Evolutionary conservation across 495 filamentous ascomycete species (phyloP).

Genomic region (Coniosporium apollinis): DNA sequence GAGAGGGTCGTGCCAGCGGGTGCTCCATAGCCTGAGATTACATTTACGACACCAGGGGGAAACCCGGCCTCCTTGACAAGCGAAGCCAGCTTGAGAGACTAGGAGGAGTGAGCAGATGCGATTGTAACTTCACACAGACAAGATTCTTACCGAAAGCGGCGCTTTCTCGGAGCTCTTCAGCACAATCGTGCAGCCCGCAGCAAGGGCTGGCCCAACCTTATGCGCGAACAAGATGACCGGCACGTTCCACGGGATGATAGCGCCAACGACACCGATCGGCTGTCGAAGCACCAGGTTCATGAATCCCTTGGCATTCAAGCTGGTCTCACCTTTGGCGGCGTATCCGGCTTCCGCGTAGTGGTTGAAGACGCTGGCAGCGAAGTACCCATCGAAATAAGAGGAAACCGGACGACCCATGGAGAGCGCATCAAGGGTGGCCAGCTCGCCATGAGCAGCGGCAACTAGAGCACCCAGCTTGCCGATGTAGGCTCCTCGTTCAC

Average conservation of each 20-base stretch:
- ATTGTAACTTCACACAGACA: too few species aligned
- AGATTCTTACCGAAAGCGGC: constrained; percentile 16
- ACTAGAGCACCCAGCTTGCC: constrained; percentile 37
- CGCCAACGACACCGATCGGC: constrained; percentile 22
- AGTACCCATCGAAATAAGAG: constrained; percentile 21
- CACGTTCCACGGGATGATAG: constrained; percentile 26
- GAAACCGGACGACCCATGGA: constrained; percentile 32
- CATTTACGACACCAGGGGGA: constrained; percentile 23
- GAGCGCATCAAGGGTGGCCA: constrained; percentile 36
- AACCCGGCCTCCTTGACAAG: constrained; percentile 22
- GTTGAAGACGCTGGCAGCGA: constrained; percentile 9
- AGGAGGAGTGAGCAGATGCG: too few species aligned
- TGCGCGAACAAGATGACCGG: constrained; percentile 16
- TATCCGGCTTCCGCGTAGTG: constrained; percentile 15
- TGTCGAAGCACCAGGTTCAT: constrained; percentile 20
- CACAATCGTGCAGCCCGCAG: constrained; percentile 21
- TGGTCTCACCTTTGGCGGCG: constrained; percentile 14
- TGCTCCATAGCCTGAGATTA: constrained; percentile 20
- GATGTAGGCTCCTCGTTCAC: constrained; percentile 28
- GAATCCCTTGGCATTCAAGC: constrained; percentile 18
- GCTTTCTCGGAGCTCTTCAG: constrained; percentile 24
- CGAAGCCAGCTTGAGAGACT: constrained; percentile 17
- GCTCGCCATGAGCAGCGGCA: constrained; percentile 26
- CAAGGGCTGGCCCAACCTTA: constrained; percentile 21
- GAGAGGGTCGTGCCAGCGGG: constrained; percentile 17